Percentiles rank a stretch among this genome's conserved stretches.
Evolutionary conservation across 768 basidiomycete genomes (phyloP).

Genomic region (Russula compacta): DNA sequence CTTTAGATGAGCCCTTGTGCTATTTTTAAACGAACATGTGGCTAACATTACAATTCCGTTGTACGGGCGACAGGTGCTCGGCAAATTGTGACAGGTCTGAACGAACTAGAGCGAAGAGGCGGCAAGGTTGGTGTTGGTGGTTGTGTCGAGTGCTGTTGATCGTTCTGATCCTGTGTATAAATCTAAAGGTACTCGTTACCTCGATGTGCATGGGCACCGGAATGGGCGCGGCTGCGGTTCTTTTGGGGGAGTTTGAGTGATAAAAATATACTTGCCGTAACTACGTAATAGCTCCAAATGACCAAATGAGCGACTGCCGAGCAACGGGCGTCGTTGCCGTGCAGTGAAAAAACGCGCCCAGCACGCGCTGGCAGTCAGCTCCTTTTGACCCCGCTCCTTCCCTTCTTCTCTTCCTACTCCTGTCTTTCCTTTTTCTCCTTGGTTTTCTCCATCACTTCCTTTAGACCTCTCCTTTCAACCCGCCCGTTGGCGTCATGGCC

Average conservation of each 20-base stretch:
- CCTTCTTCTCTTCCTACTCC: not conserved
- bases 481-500: slow-evolving; percentile 30
- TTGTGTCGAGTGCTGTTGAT: not conserved
- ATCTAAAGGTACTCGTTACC: slow-evolving; percentile 61
- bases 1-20: slow-evolving; percentile 52
- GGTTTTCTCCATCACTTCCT: not conserved
- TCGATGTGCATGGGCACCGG: slow-evolving; percentile 86
- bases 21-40: not conserved
- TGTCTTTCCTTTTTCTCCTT: slow-evolving; percentile 16
- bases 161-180: not conserved
- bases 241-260: slow-evolving; percentile 43
- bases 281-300: not conserved
- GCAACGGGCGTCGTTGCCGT: not conserved
- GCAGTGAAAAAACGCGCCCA: not conserved
- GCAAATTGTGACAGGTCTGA: slow-evolving; percentile 77
- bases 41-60: slow-evolving; percentile 19
- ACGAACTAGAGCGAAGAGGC: slow-evolving; percentile 57
- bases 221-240: slow-evolving; percentile 84
- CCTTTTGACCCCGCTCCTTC: not conserved
- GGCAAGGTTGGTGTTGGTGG: slow-evolving; percentile 47
- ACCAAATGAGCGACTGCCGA: not conserved
- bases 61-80: slow-evolving; percentile 77
- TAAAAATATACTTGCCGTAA: too few species aligned
- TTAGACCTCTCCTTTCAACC: slow-evolving; percentile 6
- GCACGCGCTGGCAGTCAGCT: too few species aligned